Evolutionary conservation across 306 rosid genomes (phyloP).

Genomic region (Prunus davidiana): DNA sequence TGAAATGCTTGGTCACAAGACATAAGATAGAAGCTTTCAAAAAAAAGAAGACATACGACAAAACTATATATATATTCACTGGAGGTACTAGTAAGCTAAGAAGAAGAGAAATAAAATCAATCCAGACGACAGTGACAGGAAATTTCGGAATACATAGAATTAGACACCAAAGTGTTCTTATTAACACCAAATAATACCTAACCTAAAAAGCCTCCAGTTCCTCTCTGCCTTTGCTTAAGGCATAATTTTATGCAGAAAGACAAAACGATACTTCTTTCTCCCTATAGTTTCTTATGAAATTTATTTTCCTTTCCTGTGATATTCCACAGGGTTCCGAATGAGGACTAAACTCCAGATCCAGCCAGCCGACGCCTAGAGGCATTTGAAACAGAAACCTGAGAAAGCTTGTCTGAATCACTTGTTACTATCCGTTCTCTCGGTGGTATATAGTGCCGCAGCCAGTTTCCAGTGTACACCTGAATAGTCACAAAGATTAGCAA

Average conservation of each 20-base stretch:
- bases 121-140: not conserved
- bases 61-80: not conserved
- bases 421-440: constrained; percentile 42
- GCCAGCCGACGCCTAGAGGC: constrained; percentile 74
- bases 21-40: too few relatives aligned
- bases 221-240: not conserved
- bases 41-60: not conserved
- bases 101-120: not conserved
- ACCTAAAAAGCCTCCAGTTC: not conserved
- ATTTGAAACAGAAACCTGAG: constrained; percentile 71
- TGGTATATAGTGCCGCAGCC: constrained; percentile 73
- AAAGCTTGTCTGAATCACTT: constrained; percentile 55
- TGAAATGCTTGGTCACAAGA: not conserved
- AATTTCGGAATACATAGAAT: not conserved
- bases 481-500: constrained; percentile 16
- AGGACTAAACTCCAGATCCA: constrained; percentile 56
- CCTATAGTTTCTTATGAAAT: not conserved
- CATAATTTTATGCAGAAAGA: not conserved
- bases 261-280: not conserved
- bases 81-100: not conserved
- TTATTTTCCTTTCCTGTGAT: constrained; percentile 15
- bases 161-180: constrained; percentile 1
- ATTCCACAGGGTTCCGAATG: not conserved
- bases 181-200: not conserved
- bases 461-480: constrained; percentile 78